phyloP scores from a whole-genome alignment of 495 filamentous ascomycete species.

The Usnea hakonensis region DNA sequence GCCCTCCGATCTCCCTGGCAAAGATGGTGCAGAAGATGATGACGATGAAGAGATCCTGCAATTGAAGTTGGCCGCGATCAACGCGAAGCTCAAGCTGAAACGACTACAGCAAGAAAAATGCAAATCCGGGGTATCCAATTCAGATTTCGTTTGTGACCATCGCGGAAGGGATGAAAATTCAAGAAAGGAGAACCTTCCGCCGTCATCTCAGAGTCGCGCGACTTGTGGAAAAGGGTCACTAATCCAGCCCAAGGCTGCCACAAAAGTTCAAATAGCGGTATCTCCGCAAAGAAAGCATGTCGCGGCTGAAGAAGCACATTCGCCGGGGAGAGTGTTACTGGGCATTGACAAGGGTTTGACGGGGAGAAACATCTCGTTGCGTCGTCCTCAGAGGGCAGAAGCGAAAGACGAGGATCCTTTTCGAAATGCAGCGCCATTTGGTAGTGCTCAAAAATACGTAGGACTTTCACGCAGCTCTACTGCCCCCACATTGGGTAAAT shows the following conservation, averaged over 20 bases:
- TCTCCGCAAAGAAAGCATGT: slow-evolving; percentile 60
- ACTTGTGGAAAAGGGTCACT: not conserved
- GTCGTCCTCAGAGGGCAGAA: slow-evolving; percentile 51
- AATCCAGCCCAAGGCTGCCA: slow-evolving; percentile 12
- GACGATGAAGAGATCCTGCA: slow-evolving; percentile 89
- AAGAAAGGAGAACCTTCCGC: slow-evolving; percentile 18
- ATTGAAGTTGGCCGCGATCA: slow-evolving; percentile 74
- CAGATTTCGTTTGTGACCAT: slow-evolving; percentile 4
- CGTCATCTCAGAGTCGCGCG: not conserved
- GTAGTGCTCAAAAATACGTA: slow-evolving; percentile 15
- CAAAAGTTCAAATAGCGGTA: slow-evolving; percentile 65
- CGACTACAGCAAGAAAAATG: slow-evolving; percentile 58
- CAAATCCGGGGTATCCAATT: slow-evolving; percentile 26
- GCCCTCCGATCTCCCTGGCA: slow-evolving; percentile 19
- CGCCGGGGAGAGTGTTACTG: slow-evolving; percentile 69
- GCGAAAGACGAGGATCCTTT: slow-evolving; percentile 32
- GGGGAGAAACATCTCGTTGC: slow-evolving; percentile 77
- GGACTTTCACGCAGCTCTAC: slow-evolving; percentile 2
- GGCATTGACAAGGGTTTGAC: slow-evolving; percentile 86
- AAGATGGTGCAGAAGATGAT: slow-evolving; percentile 69
- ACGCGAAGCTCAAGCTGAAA: slow-evolving; percentile 83
- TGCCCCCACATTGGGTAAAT: not conserved
- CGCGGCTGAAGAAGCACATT: slow-evolving; percentile 48
- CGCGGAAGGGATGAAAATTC: slow-evolving; percentile 20
- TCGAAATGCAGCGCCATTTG: slow-evolving; percentile 16